A percentile compares a stretch with the other conserved stretches of the same genome.
Conservation (phyloP, 106 monocot species). For the Dioscorea alata region DNA sequence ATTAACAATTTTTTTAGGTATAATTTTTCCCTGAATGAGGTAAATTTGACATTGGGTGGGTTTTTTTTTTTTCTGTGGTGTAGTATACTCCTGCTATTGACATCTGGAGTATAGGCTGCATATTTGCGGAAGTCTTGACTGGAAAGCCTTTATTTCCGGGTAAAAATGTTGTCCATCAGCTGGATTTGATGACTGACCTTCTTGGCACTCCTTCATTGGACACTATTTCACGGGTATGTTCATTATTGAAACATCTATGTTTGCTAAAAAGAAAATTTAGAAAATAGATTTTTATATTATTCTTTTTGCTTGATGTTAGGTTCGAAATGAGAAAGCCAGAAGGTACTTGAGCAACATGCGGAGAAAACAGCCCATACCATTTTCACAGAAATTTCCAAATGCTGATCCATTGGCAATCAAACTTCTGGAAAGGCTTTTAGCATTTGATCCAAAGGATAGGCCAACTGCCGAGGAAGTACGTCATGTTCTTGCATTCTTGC, state of each 20-base stretch:
- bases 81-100: constrained; percentile 97
- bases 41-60: background rate
- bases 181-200: constrained; percentile 80
- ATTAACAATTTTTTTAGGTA: background rate
- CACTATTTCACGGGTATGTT: constrained; percentile 73
- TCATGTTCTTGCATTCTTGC: background rate
- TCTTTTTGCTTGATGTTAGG: constrained; percentile 23
- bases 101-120: constrained; percentile 98
- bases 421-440: constrained; percentile 75
- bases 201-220: constrained; percentile 86
- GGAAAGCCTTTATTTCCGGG: constrained; percentile 96
- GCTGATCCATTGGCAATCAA: constrained; percentile 77
- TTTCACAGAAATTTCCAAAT: constrained; percentile 78
- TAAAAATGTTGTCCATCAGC: constrained; percentile 85
- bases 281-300: background rate
- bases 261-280: no score
- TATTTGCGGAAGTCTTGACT: constrained; percentile 90
- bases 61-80: constrained; percentile 13
- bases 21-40: background rate
- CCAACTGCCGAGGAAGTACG: constrained; percentile 84
- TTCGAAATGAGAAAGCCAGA: constrained; percentile 88
- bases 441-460: constrained; percentile 86
- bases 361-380: constrained; percentile 64
- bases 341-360: constrained; percentile 81
- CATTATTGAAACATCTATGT: no score